Evolutionary conservation across 352 stramenopile species (phyloP).

Genomic region (Phytophthora parvispora): DNA sequence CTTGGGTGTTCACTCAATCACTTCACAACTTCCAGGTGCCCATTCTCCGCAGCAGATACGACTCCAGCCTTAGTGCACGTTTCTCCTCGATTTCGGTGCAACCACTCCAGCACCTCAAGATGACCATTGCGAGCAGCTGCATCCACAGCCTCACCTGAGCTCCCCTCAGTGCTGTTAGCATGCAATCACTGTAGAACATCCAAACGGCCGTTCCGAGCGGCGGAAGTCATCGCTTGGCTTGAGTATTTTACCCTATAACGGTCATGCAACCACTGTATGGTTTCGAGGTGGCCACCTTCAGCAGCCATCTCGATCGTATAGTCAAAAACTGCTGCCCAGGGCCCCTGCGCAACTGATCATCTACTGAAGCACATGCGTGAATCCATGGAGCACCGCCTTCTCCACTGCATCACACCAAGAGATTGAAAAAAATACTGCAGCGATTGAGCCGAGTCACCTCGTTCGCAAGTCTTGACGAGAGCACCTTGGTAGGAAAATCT

Average conservation of each 20-base stretch:
- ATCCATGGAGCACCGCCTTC: background rate
- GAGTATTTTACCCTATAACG: background rate
- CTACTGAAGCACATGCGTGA: background rate
- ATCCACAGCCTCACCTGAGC: background rate
- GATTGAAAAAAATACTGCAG: slow-evolving; percentile 1
- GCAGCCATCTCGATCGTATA: background rate
- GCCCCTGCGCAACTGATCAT: background rate
- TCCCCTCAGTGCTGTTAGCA: background rate
- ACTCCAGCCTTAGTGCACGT: background rate
- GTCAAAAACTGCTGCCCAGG: background rate
- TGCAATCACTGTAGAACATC: background rate
- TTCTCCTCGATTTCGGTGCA: background rate
- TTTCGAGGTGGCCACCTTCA: background rate
- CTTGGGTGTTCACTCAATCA: background rate
- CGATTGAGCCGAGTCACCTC: background rate
- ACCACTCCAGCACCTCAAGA: background rate
- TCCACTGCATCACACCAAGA: background rate
- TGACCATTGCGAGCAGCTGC: background rate
- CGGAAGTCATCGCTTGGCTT: background rate
- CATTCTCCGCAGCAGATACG: background rate
- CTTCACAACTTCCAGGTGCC: background rate
- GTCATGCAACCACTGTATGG: background rate
- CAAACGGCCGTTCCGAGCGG: background rate
- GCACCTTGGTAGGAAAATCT: background rate
- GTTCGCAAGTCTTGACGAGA: slow-evolving; percentile 1